phyloP scores from a whole-genome alignment of 768 basidiomycete genomes.

The Guyanaporus albipodus region DNA sequence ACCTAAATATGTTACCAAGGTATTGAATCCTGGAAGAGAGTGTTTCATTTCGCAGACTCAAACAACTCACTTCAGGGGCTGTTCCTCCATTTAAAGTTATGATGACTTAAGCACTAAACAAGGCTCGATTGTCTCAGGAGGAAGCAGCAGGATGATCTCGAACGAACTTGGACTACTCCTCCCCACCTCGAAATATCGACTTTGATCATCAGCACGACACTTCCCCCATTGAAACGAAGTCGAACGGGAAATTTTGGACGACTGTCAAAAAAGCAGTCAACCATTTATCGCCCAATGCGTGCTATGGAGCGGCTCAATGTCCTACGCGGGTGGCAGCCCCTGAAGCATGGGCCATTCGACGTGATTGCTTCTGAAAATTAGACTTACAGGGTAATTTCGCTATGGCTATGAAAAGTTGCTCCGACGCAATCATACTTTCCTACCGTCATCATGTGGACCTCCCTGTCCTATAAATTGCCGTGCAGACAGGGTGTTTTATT shows the following conservation, averaged over 20 bases:
- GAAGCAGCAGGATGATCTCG: slow-evolving; percentile 4
- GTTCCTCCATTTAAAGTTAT: too few relatives aligned
- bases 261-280: slow-evolving; percentile 22
- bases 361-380: slow-evolving; percentile 18
- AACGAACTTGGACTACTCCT: not conserved
- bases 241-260: slow-evolving; percentile 1
- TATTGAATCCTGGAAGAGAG: too few relatives aligned
- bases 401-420: slow-evolving; percentile 21
- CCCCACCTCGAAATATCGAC: not conserved
- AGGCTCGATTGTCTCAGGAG: slow-evolving; percentile 5
- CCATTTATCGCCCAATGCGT: slow-evolving; percentile 7
- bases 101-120: slow-evolving; percentile 4
- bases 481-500: not conserved
- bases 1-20: too few relatives aligned
- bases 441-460: slow-evolving; percentile 12
- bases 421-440: slow-evolving; percentile 23
- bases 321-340: too few relatives aligned
- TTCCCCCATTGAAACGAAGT: not conserved
- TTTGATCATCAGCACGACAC: not conserved
- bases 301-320: too few relatives aligned
- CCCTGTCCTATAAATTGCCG: slow-evolving; percentile 15
- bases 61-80: too few relatives aligned
- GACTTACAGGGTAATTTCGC: slow-evolving; percentile 18
- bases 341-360: slow-evolving; percentile 11
- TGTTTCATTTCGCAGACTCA: too few relatives aligned